phyloP scores from a whole-genome alignment of 257 asterid genomes.

The Solanum piurae region DNA sequence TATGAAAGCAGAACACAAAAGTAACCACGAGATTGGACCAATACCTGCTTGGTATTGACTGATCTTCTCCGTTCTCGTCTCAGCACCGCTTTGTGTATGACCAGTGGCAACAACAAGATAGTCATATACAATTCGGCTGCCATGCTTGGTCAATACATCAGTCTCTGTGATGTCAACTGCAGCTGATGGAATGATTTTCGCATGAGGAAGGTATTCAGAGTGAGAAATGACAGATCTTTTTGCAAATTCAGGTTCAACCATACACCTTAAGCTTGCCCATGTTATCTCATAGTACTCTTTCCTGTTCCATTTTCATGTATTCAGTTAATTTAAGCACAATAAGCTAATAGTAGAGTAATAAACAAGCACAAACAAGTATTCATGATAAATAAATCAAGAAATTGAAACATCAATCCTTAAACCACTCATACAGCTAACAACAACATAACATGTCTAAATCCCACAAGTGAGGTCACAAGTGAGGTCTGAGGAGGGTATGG shows the following conservation, averaged over 20 bases:
- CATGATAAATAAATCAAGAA: background rate
- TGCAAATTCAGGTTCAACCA: slow-evolving; percentile 83
- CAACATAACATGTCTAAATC: background rate
- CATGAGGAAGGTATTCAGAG: slow-evolving; percentile 55
- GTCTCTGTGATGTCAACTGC: slow-evolving; percentile 44
- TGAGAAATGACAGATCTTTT: slow-evolving; percentile 59
- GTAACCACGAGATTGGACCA: background rate
- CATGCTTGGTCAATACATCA: slow-evolving; percentile 57
- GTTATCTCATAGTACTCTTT: slow-evolving; percentile 73
- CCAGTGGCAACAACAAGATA: slow-evolving; percentile 91
- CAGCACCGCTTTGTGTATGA: slow-evolving; percentile 30
- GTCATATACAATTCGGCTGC: slow-evolving; percentile 44
- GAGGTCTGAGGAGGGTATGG: background rate
- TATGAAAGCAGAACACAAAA: background rate
- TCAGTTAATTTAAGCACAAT: background rate
- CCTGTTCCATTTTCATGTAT: slow-evolving; percentile 20
- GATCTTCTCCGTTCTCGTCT: slow-evolving; percentile 43
- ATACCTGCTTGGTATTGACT: slow-evolving; percentile 51
- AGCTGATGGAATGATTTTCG: slow-evolving; percentile 40
- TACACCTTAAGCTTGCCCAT: slow-evolving; percentile 78
- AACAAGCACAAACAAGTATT: background rate
- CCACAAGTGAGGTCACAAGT: no score
- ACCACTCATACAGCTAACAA: background rate
- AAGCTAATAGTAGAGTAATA: background rate
- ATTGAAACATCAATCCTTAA: background rate